Percentiles rank a stretch among this genome's conserved stretches.
These are phyloP conservation scores for Cladophialophora carrionii DNA, from an alignment of 2,329 filamentous ascomycete genomes.

Conservation along the genomic window DNA sequence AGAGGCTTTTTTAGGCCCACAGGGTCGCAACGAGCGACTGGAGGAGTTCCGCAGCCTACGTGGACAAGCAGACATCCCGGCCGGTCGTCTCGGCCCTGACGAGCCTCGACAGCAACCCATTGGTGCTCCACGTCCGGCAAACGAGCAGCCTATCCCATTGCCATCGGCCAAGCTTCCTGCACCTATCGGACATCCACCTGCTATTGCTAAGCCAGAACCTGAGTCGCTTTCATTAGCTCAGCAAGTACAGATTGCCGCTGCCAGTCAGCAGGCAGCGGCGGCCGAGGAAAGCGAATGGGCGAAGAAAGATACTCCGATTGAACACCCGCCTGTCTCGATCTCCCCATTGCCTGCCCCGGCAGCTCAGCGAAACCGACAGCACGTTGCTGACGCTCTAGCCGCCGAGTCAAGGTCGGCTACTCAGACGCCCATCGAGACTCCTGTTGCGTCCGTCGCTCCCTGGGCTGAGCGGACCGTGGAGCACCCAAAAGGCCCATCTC, in stretches of 20 bases:
- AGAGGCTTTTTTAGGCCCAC: constrained; percentile 54
- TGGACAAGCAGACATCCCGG: constrained; percentile 65
- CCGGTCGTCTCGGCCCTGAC: constrained; percentile 43
- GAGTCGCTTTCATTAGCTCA: constrained; percentile 71
- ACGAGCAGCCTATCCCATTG: constrained; percentile 38
- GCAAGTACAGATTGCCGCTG: constrained; percentile 75
- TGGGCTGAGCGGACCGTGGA: constrained; percentile 87
- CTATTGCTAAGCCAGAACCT: constrained; percentile 45
- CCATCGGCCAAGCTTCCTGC: constrained; percentile 26
- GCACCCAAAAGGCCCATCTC: constrained; percentile 78
- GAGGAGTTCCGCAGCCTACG: constrained; percentile 81
- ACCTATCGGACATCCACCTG: constrained; percentile 26
- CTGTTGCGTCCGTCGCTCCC: constrained; percentile 76
- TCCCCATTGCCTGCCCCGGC: constrained; percentile 87
- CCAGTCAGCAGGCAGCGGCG: constrained; percentile 40
- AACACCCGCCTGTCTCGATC: constrained; percentile 72
- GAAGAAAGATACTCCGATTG: constrained; percentile 60
- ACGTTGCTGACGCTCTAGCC: constrained; percentile 74
- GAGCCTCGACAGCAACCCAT: constrained; percentile 49
- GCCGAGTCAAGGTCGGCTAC: constrained; percentile 72
- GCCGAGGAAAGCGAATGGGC: constrained; percentile 50
- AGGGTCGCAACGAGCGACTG: constrained; percentile 67
- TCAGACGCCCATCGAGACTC: constrained; percentile 70
- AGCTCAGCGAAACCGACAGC: constrained; percentile 80
- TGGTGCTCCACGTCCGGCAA: constrained; percentile 39